These are phyloP conservation scores for Bromus sterilis DNA, from an alignment of 176 grass and related monocot genomes.

Conservation along the genomic window DNA sequence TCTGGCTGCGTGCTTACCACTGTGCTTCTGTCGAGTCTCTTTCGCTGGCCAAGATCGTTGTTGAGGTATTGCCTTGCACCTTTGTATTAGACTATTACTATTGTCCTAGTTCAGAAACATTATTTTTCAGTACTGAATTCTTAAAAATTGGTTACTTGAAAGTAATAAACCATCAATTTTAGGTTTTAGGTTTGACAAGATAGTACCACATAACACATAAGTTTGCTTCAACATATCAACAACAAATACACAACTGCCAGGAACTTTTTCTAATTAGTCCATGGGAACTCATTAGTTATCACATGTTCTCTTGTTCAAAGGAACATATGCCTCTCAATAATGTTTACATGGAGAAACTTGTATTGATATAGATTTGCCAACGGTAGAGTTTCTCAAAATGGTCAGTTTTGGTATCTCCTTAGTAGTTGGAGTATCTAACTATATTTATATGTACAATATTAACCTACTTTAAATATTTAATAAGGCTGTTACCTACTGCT, in stretches of 20 bases:
- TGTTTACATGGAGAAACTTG: not conserved
- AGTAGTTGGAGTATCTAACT: too few relatives aligned
- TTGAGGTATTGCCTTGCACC: constrained; percentile 67
- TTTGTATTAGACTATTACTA: too few relatives aligned
- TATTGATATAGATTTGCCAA: not conserved
- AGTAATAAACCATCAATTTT: not conserved
- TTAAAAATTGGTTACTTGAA: not conserved
- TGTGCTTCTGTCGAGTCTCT: constrained; percentile 57
- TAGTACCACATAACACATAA: not conserved
- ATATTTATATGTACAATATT: too few relatives aligned
- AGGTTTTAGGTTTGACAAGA: not conserved
- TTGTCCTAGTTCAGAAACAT: not conserved
- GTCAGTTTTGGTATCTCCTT: not conserved
- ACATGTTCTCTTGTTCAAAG: not conserved
- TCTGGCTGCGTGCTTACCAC: constrained; percentile 79
- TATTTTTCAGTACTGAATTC: not conserved
- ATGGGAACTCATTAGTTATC: not conserved
- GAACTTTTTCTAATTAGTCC: not conserved
- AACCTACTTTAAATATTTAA: not conserved
- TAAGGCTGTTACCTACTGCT: not conserved
- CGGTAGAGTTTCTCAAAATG: not conserved
- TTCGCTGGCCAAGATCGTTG: constrained; percentile 66
- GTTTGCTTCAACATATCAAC: constrained; percentile 7
- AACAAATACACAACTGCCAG: not conserved
- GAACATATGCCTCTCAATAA: not conserved